phyloP scores from a whole-genome alignment of 352 stramenopile species.

The Phytophthora pini region DNA sequence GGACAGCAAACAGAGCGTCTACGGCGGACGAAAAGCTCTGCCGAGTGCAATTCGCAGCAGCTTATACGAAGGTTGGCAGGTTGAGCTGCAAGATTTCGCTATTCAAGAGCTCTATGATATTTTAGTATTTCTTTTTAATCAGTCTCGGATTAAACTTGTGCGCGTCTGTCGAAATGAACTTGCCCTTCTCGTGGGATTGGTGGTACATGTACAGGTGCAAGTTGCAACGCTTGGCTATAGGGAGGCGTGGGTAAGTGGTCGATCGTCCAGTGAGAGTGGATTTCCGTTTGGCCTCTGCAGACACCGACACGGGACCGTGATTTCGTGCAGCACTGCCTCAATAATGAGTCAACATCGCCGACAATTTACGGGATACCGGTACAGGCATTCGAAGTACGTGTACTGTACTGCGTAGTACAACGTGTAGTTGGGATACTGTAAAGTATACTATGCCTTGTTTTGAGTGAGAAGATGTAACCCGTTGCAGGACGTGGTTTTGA shows the following conservation, averaged over 20 bases:
- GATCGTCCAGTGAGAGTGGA: neutral
- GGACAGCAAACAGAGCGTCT: too few species aligned
- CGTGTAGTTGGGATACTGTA: too few species aligned
- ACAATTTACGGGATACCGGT: neutral
- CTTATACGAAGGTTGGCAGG: too few species aligned
- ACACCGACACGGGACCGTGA: neutral
- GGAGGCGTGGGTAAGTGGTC: constrained; percentile 2
- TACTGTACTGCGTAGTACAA: neutral
- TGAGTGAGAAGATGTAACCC: neutral
- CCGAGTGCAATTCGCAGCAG: too few species aligned
- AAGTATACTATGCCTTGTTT: neutral
- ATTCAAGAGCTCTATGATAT: too few species aligned
- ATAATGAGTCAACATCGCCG: neutral
- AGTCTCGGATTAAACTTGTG: neutral
- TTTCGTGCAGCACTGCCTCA: neutral
- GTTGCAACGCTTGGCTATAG: neutral
- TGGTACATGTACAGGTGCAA: neutral
- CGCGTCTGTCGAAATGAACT: constrained; percentile 1
- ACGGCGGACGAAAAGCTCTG: too few species aligned
- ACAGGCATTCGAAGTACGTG: neutral
- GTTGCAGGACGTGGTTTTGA: too few species aligned
- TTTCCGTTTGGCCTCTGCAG: neutral
- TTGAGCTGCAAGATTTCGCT: too few species aligned
- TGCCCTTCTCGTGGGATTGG: neutral
- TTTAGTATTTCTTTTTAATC: constrained; percentile 1